These are phyloP conservation scores for Carallia brachiata DNA, from an alignment of 345 rosid species.

Conservation along the genomic window DNA sequence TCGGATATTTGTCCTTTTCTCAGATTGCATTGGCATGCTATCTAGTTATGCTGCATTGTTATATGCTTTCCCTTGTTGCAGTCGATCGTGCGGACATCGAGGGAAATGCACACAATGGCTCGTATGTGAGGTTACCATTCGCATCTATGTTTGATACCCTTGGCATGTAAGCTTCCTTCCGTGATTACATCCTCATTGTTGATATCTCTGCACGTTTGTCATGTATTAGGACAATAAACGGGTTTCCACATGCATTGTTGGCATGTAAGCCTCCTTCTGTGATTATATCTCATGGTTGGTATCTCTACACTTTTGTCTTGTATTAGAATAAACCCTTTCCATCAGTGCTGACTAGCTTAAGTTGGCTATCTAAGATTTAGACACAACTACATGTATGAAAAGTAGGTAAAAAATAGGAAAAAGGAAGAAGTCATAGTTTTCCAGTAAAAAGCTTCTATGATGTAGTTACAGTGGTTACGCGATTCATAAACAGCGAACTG, in stretches of 20 bases:
- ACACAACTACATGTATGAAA: no score
- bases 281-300: no score
- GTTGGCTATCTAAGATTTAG: no score
- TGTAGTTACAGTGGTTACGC: neutral
- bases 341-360: neutral
- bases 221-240: neutral
- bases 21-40: constrained; percentile 3
- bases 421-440: no score
- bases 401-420: no score
- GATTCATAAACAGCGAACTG: no score
- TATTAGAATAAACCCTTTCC: neutral
- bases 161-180: constrained; percentile 66
- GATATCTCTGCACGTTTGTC: neutral
- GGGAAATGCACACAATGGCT: constrained; percentile 57
- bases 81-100: constrained; percentile 85
- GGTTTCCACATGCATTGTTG: no score
- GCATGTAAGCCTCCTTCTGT: no score
- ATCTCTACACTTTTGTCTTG: neutral
- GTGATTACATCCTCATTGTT: no score
- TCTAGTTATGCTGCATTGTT: neutral
- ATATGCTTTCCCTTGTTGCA: constrained; percentile 33
- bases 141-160: constrained; percentile 89
- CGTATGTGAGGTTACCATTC: constrained; percentile 71
- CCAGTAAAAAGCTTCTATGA: no score
- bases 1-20: neutral